These are phyloP conservation scores for Herpetomonas muscarum DNA, from an alignment of 208 protist species.

Conservation along the genomic window DNA sequence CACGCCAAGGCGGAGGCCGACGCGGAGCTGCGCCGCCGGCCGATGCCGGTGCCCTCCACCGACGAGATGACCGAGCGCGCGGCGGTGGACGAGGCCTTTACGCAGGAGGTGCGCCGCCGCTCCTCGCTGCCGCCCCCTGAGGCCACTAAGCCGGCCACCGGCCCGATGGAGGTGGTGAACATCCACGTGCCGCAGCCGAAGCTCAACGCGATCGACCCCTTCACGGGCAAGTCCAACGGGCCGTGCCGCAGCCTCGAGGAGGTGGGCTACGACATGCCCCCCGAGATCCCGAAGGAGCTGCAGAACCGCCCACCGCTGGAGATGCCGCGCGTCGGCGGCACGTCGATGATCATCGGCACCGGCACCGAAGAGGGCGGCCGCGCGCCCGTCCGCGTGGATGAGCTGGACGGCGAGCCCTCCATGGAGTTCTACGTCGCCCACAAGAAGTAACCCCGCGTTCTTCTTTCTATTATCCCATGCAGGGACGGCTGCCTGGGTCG, in stretches of 20 bases:
- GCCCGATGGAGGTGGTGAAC: slow-evolving; percentile 64
- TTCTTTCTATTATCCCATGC: background rate
- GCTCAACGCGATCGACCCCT: slow-evolving; percentile 41
- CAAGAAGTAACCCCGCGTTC: slow-evolving; percentile 14
- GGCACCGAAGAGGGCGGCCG: slow-evolving; percentile 54
- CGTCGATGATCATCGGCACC: slow-evolving; percentile 75
- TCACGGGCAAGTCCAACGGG: slow-evolving; percentile 53
- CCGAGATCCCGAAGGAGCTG: slow-evolving; percentile 63
- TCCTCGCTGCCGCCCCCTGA: slow-evolving; percentile 13
- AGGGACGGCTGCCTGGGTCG: too few relatives aligned
- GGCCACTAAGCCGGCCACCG: slow-evolving; percentile 20
- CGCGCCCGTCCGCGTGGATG: slow-evolving; percentile 54
- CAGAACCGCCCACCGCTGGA: slow-evolving; percentile 54
- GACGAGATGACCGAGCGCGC: slow-evolving; percentile 64
- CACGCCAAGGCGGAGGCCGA: slow-evolving; percentile 73
- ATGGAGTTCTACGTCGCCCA: slow-evolving; percentile 41
- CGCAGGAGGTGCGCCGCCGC: slow-evolving; percentile 26
- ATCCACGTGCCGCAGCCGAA: slow-evolving; percentile 72
- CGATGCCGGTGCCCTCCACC: slow-evolving; percentile 53
- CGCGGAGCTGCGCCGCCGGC: slow-evolving; percentile 38
- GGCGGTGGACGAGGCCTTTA: slow-evolving; percentile 34
- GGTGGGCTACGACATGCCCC: slow-evolving; percentile 73
- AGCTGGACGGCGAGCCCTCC: slow-evolving; percentile 30
- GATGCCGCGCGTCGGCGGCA: slow-evolving; percentile 64
- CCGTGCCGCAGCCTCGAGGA: slow-evolving; percentile 82